Percentiles rank a stretch among this genome's conserved stretches.
Evolutionary conservation across 176 grass and related monocot species (phyloP).

Genomic region (Panicum miliaceum): DNA sequence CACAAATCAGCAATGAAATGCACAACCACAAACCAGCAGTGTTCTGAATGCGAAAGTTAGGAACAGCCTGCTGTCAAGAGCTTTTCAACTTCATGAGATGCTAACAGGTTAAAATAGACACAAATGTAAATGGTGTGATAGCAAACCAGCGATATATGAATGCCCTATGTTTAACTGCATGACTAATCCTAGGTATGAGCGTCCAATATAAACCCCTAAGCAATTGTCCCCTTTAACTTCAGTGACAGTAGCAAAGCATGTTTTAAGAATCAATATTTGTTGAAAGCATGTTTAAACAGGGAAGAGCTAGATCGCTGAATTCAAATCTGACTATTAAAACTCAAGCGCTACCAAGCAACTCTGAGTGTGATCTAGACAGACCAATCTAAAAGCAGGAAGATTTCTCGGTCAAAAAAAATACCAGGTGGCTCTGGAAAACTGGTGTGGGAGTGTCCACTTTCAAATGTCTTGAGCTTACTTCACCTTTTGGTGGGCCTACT

Average conservation of each 20-base stretch:
- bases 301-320: neutral
- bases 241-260: neutral
- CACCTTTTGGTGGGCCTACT: neutral
- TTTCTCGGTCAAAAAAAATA: too few species aligned
- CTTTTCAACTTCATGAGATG: neutral
- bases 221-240: neutral
- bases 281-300: neutral
- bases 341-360: neutral
- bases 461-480: neutral
- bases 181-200: neutral
- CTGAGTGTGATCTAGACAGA: neutral
- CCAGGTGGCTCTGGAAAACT: neutral
- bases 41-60: neutral
- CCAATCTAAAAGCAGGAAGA: too few species aligned
- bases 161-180: neutral
- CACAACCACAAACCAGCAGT: neutral
- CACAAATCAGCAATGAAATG: neutral
- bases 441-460: neutral
- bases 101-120: neutral
- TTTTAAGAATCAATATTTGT: too few species aligned
- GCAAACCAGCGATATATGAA: neutral
- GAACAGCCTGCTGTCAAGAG: neutral
- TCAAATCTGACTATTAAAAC: neutral
- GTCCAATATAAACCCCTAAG: neutral
- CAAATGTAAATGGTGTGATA: neutral